Conservation (phyloP, 305 asterid genomes). For the Rubia tinctorum region DNA sequence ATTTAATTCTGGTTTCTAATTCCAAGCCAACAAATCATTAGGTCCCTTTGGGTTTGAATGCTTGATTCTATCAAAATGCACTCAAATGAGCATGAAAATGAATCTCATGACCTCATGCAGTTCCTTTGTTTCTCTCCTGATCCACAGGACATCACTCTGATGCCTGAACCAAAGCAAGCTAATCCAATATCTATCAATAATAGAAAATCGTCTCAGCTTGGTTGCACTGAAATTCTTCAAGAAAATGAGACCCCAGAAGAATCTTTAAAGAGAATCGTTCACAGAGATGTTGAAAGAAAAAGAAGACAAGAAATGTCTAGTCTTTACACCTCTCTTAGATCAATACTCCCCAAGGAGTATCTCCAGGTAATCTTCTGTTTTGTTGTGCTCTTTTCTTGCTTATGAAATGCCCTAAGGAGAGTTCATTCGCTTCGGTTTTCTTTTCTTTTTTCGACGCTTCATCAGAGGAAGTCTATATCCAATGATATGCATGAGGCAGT, state of each 20-base stretch:
- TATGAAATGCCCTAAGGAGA: background rate
- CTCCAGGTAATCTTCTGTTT: constrained; percentile 8
- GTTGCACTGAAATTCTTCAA: background rate
- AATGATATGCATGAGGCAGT: constrained; percentile 32
- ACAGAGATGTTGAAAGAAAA: constrained; percentile 22
- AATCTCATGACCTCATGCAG: background rate
- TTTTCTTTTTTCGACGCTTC: constrained; percentile 18
- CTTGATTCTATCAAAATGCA: background rate
- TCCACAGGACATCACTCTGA: background rate
- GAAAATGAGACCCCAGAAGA: background rate
- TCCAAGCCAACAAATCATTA: background rate
- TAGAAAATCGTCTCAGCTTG: background rate
- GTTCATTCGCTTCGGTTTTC: background rate
- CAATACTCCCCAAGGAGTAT: constrained; percentile 10
- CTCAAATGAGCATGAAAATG: constrained; percentile 7
- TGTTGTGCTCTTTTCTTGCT: background rate
- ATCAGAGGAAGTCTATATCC: constrained; percentile 31
- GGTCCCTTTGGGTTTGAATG: background rate
- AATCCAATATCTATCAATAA: background rate
- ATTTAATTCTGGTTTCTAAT: background rate
- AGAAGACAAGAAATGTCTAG: constrained; percentile 21
- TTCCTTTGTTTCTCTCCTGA: constrained; percentile 6
- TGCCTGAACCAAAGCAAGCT: background rate
- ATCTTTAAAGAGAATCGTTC: constrained; percentile 6
- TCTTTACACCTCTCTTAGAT: constrained; percentile 17